Conservation (phyloP, 306 rosid genomes). For the Comarum palustre region DNA sequence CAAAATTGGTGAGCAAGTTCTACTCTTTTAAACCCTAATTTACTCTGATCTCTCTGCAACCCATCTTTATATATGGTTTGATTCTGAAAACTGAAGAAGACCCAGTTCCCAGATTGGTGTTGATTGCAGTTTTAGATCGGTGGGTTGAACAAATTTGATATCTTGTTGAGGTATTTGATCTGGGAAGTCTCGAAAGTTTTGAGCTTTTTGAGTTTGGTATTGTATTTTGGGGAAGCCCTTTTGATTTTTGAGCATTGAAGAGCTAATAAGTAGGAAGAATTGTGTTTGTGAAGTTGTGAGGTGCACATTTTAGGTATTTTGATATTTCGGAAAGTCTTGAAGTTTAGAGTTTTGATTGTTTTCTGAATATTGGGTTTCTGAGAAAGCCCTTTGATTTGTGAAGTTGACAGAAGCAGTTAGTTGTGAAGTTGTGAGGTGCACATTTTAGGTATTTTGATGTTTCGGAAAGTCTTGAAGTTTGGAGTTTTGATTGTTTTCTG, state of each 20-base stretch:
- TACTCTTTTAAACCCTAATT: conserved; percentile 11
- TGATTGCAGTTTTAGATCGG: conserved; percentile 1
- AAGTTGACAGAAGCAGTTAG: conserved; percentile 20
- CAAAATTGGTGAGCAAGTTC: conserved; percentile 34
- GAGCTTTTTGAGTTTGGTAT: conserved; percentile 17
- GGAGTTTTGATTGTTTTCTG: conserved; percentile 2
- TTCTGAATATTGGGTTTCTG: conserved; percentile 5
- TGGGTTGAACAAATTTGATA: neutral
- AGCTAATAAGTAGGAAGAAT: conserved; percentile 8
- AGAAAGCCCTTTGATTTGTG: conserved; percentile 27
- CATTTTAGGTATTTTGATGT: conserved; percentile 6
- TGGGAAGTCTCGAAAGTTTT: conserved; percentile 10
- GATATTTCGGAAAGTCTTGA: conserved; percentile 9
- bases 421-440: neutral
- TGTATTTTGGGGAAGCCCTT: conserved; percentile 18
- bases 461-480: conserved; percentile 3
- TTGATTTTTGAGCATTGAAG: conserved; percentile 25
- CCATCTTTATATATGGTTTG: neutral
- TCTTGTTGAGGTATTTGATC: conserved; percentile 21
- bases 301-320: neutral
- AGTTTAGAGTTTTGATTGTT: conserved; percentile 12
- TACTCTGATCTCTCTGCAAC: conserved; percentile 2
- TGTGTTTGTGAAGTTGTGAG: neutral
- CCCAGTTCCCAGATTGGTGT: neutral
- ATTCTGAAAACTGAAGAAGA: neutral